Percentiles rank a stretch among this genome's conserved stretches.
These are phyloP conservation scores for Earliella scabrosa DNA, from an alignment of 1,284 basidiomycete species.

Conservation along the genomic window DNA sequence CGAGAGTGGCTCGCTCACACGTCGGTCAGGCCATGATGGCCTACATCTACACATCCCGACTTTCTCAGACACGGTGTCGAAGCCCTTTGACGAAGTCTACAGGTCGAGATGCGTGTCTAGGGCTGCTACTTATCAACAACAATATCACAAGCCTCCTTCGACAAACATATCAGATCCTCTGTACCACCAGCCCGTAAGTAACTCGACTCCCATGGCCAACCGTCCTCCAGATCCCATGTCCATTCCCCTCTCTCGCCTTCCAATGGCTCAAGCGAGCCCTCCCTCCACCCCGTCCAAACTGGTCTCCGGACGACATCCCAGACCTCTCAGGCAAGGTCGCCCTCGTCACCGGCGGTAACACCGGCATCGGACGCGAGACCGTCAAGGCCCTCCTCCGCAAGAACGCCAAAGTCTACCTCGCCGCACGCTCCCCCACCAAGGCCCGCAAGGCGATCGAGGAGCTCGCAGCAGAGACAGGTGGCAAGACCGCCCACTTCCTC, in stretches of 20 bases:
- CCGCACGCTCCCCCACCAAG: conserved; percentile 45
- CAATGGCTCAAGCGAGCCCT: not conserved
- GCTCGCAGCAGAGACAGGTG: conserved; percentile 40
- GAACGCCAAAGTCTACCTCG: conserved; percentile 60
- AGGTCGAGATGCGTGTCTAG: too few relatives aligned
- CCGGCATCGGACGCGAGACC: conserved; percentile 26
- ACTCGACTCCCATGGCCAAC: too few relatives aligned
- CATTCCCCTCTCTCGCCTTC: not conserved
- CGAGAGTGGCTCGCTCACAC: too few relatives aligned
- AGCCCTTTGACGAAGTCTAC: too few relatives aligned
- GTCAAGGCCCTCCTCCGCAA: conserved; percentile 19
- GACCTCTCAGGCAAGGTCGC: conserved; percentile 20
- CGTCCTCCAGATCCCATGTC: too few relatives aligned
- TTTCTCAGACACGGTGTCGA: too few relatives aligned
- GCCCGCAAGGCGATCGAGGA: conserved; percentile 47
- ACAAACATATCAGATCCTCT: too few relatives aligned
- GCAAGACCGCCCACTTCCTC: conserved; percentile 46
- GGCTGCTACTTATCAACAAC: too few relatives aligned
- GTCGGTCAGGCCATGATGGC: too few relatives aligned
- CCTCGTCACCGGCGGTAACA: conserved; percentile 24
- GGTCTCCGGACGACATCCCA: conserved; percentile 23
- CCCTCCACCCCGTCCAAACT: conserved; percentile 8
- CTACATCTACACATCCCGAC: too few relatives aligned
- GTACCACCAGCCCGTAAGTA: too few relatives aligned
- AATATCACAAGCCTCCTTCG: too few relatives aligned